Evolutionary conservation across 805 yeast species (phyloP).

Genomic region (Candida adriatica): DNA sequence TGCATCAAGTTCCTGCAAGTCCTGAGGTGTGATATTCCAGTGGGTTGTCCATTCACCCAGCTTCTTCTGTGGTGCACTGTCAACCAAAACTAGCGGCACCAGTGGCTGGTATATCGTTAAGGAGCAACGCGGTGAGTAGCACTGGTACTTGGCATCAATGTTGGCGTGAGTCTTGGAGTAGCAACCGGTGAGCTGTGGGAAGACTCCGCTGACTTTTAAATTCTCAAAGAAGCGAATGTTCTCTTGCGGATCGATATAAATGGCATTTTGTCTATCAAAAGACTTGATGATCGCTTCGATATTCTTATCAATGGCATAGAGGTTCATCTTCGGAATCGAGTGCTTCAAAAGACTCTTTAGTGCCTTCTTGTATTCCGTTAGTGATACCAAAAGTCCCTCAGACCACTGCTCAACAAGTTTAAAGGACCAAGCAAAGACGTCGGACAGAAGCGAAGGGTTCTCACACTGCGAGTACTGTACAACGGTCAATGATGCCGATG

Average conservation of each 20-base stretch:
- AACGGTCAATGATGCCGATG: slow-evolving; percentile 40
- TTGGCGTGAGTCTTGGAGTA: slow-evolving; percentile 31
- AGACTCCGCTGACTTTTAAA: slow-evolving; percentile 33
- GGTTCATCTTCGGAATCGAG: slow-evolving; percentile 41
- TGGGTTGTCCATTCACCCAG: slow-evolving; percentile 57
- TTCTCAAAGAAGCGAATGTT: slow-evolving; percentile 23
- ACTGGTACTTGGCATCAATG: slow-evolving; percentile 12
- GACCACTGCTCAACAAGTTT: slow-evolving; percentile 45
- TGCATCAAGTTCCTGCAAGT: slow-evolving; percentile 42
- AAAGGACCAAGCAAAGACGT: slow-evolving; percentile 47
- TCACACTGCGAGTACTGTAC: slow-evolving; percentile 43
- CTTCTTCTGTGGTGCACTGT: slow-evolving; percentile 15
- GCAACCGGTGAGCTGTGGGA: slow-evolving; percentile 39
- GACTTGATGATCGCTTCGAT: slow-evolving; percentile 42
- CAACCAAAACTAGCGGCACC: slow-evolving; percentile 14
- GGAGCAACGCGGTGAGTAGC: slow-evolving; percentile 31
- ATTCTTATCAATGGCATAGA: slow-evolving; percentile 43
- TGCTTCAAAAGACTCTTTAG: slow-evolving; percentile 44
- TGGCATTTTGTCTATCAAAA: slow-evolving; percentile 35
- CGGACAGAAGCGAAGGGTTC: slow-evolving; percentile 39
- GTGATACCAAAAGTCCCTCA: slow-evolving; percentile 42
- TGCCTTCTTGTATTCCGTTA: slow-evolving; percentile 45
- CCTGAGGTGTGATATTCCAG: slow-evolving; percentile 55
- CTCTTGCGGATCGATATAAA: slow-evolving; percentile 30
- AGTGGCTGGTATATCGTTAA: slow-evolving; percentile 23